Evolutionary conservation across 352 stramenopile genomes (phyloP), one percentile per base, ranked within the genome.

Genomic region (Phytopythium kandeliae): DNA sequence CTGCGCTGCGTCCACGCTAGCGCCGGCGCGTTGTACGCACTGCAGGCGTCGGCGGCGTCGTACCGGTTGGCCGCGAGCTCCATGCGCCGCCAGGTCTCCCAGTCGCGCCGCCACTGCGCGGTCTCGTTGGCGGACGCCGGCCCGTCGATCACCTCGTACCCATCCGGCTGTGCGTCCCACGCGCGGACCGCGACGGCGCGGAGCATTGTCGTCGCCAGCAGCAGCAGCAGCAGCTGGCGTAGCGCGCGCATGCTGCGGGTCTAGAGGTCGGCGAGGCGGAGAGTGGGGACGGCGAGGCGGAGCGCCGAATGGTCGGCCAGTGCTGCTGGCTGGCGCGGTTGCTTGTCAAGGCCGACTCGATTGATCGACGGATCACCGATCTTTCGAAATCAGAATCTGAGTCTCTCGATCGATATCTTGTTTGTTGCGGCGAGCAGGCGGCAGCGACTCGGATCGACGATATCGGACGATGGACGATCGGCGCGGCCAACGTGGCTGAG

Each of bases 141-240:
- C 1, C 74, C 80, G 51, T 94, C 70, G 54, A 92, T 85, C 28
- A 94, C 57, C 65, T 94, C 77, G 55, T 89, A 94, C 17, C 81
- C 80, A 36, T 89, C 67, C 11, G 83, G 83, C 69, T 89, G 78
- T 26, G 62, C 62, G 44, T 94, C 83, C 83, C 83, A 92, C 31
- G 65, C 77, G 11, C 16, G 17, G 11, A 55, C 60, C 34, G 49
- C 26, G 36, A 7, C 48, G 3, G 51, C 26, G 12, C 25, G 28
- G 5, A 16, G 9, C 22, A 3, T 30, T 21, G 12, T 11, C 22
- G 3, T 17, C 31, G 12, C 12, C 3, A 28, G n/a, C 16, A 38
- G 17, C 34, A 38, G 19, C 2, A 44, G 31, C 8, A 21, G n/a
- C 16, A 28, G 17, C 34, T 25, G 31, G 5, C 5, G n/a, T 1